Percentiles rank a stretch among this genome's conserved stretches.
phyloP scores from a whole-genome alignment of 768 basidiomycete genomes.

The Podaxis sp. region DNA sequence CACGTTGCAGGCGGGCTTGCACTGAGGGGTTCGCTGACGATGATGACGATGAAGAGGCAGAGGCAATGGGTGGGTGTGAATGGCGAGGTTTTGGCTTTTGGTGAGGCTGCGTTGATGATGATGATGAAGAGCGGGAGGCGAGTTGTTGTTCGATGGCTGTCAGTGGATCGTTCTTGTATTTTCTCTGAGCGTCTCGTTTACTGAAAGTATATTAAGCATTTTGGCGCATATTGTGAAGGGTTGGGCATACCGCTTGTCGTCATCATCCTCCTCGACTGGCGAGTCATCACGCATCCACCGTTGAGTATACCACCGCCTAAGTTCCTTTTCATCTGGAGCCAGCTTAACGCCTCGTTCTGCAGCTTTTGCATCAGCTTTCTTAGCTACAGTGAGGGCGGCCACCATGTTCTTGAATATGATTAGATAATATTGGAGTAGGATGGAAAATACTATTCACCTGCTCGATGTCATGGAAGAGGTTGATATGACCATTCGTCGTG shows the following conservation, averaged over 20 bases:
- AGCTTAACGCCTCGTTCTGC: conserved; percentile 73
- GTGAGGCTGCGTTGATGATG: conserved; percentile 23
- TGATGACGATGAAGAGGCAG: conserved; percentile 20
- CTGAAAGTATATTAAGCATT: conserved; percentile 33
- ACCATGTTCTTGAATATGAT: conserved; percentile 35
- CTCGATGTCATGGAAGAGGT: conserved; percentile 83
- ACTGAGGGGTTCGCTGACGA: conserved; percentile 30
- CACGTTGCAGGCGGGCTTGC: conserved; percentile 63
- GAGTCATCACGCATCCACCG: conserved; percentile 26
- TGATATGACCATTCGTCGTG: conserved; percentile 69
- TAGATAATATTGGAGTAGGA: neutral
- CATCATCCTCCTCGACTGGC: conserved; percentile 27
- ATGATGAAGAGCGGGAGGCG: conserved; percentile 36
- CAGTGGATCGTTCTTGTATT: conserved; percentile 68
- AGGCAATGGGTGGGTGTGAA: conserved; percentile 19
- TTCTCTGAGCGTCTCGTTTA: conserved; percentile 60
- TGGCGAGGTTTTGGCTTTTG: conserved; percentile 15
- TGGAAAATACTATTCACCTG: conserved; percentile 38
- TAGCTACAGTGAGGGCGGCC: conserved; percentile 42
- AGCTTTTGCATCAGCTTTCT: conserved; percentile 50
- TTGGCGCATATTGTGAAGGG: neutral
- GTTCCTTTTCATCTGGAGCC: conserved; percentile 73
- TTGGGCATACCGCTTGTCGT: conserved; percentile 38
- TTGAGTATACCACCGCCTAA: conserved; percentile 78
- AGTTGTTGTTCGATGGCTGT: conserved; percentile 72